A percentile compares a stretch with the other conserved stretches of the same genome.
phyloP scores from a whole-genome alignment of 1,139 yeast species.

The Pichia sp. region DNA sequence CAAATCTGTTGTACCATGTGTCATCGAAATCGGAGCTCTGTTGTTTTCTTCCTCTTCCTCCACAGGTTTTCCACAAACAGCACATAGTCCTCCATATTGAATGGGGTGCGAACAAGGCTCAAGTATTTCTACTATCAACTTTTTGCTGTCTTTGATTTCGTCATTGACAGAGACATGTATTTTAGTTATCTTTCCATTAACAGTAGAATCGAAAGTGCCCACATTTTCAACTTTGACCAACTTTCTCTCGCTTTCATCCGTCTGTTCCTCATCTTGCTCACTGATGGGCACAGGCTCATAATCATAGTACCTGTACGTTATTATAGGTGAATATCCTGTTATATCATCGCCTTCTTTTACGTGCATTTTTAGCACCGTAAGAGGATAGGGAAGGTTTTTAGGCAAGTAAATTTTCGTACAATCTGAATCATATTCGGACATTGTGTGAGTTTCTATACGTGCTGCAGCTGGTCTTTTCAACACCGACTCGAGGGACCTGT shows the following conservation, averaged over 20 bases:
- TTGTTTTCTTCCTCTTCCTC: constrained; percentile 78
- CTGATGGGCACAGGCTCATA: constrained; percentile 52
- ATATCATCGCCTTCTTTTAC: constrained; percentile 46
- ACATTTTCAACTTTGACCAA: constrained; percentile 49
- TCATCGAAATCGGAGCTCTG: constrained; percentile 81
- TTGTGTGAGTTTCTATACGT: not conserved
- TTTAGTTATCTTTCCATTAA: constrained; percentile 61
- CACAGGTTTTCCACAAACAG: constrained; percentile 83
- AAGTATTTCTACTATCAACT: constrained; percentile 50
- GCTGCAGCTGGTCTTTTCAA: not conserved
- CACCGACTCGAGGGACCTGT: not conserved
- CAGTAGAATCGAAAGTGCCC: constrained; percentile 77
- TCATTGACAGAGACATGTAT: constrained; percentile 56
- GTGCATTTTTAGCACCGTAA: constrained; percentile 54
- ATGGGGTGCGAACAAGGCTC: constrained; percentile 93
- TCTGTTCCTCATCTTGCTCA: constrained; percentile 42
- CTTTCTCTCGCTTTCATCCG: constrained; percentile 29
- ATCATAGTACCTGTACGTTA: constrained; percentile 67
- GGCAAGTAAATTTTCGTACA: constrained; percentile 42
- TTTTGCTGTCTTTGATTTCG: constrained; percentile 50
- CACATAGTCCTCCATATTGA: constrained; percentile 96
- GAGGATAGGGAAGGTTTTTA: constrained; percentile 61
- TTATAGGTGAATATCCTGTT: constrained; percentile 49
- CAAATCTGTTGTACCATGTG: constrained; percentile 84
- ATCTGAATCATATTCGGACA: constrained; percentile 29